Evolutionary conservation across 2,329 filamentous ascomycete genomes (phyloP), one percentile per base, ranked within the genome.

Genomic region (Monilinia laxa): DNA sequence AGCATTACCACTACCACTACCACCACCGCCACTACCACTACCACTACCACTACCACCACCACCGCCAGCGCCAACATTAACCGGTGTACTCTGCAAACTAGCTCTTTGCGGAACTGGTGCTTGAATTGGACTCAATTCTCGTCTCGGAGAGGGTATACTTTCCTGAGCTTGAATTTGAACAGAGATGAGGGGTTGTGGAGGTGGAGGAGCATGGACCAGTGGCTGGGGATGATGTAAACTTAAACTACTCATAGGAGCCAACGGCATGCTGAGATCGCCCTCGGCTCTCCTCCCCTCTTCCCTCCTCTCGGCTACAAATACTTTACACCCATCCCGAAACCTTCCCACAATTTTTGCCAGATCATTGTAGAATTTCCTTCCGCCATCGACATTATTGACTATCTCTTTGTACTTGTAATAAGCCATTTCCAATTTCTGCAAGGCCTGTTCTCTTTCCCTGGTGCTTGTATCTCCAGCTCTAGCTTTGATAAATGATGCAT

Each of bases 351-450:
- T 93, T 78, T 90, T 91, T 57, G 90, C 91, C 5, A 99, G 83
- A 75, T 98, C 93, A 72, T 99, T 99, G 81, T 98, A 99, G 76
- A 99, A 99, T 77, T 95, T 97, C 64, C 94, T 84, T 0, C 92
- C 95, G 0, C 90, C 91, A 71, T 98, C 94, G 3, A 97, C 83
- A 75, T 98, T 97, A 71, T 87, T 91, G 67, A 97, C 87, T 66
- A 98, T 92, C 77, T 99, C 94, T 79, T 97, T 97, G 81, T 98
- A 98, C 79, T 94, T 96, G 78, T 93, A 88, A 76, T 96, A 98
- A 0, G 92, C 94, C 70, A 91, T 93, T 77, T 98, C 94, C 12
- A 99, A 82, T 69, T 85, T 87, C 78, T 99, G 95, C 59, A 99
- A 80, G 0, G 92, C 93, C 71, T 90, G 85, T 76, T 98, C 94